These are phyloP conservation scores for Candida incommunis DNA, from an alignment of 805 yeast species.

Conservation along the genomic window DNA sequence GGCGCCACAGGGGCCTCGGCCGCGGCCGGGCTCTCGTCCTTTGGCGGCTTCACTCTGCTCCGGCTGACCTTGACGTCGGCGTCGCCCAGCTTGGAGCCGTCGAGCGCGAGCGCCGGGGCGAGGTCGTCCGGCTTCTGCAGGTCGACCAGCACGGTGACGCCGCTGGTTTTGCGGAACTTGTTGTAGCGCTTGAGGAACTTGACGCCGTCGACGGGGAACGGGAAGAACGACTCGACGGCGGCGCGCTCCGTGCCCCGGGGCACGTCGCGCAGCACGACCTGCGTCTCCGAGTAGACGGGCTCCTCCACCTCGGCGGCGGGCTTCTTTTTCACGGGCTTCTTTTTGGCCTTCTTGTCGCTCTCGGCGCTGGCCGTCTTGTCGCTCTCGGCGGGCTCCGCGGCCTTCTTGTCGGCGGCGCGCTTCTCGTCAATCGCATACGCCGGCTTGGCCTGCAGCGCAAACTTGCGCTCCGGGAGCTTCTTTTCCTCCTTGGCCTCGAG, in stretches of 20 bases:
- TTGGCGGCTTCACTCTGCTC: no score
- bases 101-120: no score
- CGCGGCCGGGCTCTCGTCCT: no score
- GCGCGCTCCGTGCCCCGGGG: not conserved
- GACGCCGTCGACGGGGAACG: no score
- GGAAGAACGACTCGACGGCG: not conserved
- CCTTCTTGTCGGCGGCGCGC: not conserved
- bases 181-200: no score
- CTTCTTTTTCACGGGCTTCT: not conserved
- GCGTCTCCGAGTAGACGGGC: not conserved
- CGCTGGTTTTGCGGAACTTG: no score
- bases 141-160: conserved; percentile 50
- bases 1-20: no score
- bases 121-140: conserved; percentile 26
- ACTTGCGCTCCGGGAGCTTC: conserved; percentile 1
- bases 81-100: no score
- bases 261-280: not conserved
- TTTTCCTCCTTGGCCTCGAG: not conserved
- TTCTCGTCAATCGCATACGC: not conserved
- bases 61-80: no score
- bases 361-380: not conserved
- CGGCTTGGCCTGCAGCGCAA: not conserved
- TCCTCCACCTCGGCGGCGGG: not conserved
- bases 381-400: not conserved
- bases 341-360: not conserved